Evolutionary conservation across 495 filamentous ascomycete genomes (phyloP).

Genomic region (Penicillium crystallinum): DNA sequence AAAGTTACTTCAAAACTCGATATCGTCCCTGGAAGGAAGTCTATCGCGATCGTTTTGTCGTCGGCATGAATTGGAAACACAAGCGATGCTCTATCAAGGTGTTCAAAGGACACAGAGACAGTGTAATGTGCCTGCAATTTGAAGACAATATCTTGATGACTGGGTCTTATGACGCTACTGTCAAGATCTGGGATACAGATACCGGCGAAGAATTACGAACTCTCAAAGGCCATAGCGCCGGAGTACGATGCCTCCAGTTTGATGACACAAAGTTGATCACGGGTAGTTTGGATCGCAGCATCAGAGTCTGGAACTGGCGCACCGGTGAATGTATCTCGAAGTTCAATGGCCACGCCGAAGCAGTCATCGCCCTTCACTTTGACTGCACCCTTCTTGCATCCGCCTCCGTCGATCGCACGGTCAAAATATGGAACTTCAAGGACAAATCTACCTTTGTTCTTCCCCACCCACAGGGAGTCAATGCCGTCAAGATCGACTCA

Average conservation of each 20-base stretch:
- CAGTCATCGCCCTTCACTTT: slow-evolving; percentile 83
- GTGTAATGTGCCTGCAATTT: slow-evolving; percentile 94
- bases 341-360: slow-evolving; percentile 68
- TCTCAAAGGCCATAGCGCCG: slow-evolving; percentile 71
- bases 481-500: slow-evolving; percentile 79
- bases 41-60: slow-evolving; percentile 81
- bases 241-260: slow-evolving; percentile 86
- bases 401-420: slow-evolving; percentile 79
- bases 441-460: slow-evolving; percentile 73
- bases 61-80: slow-evolving; percentile 94
- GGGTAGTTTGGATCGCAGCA: slow-evolving; percentile 70
- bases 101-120: slow-evolving; percentile 87
- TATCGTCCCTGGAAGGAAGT: slow-evolving; percentile 87
- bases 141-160: slow-evolving; percentile 89
- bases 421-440: slow-evolving; percentile 92
- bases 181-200: slow-evolving; percentile 94
- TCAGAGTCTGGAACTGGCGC: slow-evolving; percentile 95
- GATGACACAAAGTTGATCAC: slow-evolving; percentile 88
- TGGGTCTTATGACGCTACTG: slow-evolving; percentile 89
- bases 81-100: slow-evolving; percentile 76
- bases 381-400: slow-evolving; percentile 76
- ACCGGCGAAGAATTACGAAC: slow-evolving; percentile 81
- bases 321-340: slow-evolving; percentile 85
- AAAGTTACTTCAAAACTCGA: slow-evolving; percentile 44
- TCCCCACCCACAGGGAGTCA: slow-evolving; percentile 89